Evolutionary conservation across 768 basidiomycete genomes (phyloP).

Genomic region (Lentinula sp.): DNA sequence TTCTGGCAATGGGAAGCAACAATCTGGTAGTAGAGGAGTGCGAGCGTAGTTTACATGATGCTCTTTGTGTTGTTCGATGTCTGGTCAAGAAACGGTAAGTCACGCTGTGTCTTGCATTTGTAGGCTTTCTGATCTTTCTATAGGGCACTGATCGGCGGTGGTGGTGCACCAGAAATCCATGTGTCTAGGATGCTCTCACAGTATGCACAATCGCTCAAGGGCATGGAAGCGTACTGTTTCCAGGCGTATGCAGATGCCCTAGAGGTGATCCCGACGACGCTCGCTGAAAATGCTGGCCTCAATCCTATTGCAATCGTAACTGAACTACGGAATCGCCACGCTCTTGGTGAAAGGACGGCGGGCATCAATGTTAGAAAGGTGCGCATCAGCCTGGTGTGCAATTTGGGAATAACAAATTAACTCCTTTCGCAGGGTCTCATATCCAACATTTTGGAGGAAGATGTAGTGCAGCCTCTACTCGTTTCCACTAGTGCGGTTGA

Average conservation of each 20-base stretch:
- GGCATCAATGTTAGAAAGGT: slow-evolving; percentile 99
- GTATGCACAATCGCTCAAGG: slow-evolving; percentile 87
- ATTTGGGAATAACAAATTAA: neutral
- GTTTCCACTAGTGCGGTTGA: slow-evolving; percentile 96
- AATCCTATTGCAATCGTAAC: slow-evolving; percentile 99
- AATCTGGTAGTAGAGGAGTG: slow-evolving; percentile 92
- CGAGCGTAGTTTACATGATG: slow-evolving; percentile 96
- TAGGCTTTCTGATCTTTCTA: neutral
- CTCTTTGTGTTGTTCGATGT: slow-evolving; percentile 97
- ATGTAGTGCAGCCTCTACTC: slow-evolving; percentile 92
- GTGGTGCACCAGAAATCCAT: slow-evolving; percentile 97
- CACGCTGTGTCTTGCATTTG: neutral
- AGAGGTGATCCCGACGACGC: slow-evolving; percentile 94
- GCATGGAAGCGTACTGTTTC: slow-evolving; percentile 99
- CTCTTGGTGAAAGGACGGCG: slow-evolving; percentile 88
- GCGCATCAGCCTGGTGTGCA: slow-evolving; percentile 14
- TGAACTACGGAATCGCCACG: slow-evolving; percentile 94
- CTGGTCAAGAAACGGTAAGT: slow-evolving; percentile 94
- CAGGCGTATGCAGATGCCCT: slow-evolving; percentile 97
- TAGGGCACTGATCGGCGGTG: slow-evolving; percentile 91
- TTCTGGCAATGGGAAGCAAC: slow-evolving; percentile 93
- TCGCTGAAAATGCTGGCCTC: slow-evolving; percentile 97
- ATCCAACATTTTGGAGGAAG: slow-evolving; percentile 95
- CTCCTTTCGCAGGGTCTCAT: slow-evolving; percentile 69
- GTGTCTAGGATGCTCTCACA: slow-evolving; percentile 89